Conservation (phyloP, 2,329 filamentous ascomycete species). For the Diaporthe destruens region DNA sequence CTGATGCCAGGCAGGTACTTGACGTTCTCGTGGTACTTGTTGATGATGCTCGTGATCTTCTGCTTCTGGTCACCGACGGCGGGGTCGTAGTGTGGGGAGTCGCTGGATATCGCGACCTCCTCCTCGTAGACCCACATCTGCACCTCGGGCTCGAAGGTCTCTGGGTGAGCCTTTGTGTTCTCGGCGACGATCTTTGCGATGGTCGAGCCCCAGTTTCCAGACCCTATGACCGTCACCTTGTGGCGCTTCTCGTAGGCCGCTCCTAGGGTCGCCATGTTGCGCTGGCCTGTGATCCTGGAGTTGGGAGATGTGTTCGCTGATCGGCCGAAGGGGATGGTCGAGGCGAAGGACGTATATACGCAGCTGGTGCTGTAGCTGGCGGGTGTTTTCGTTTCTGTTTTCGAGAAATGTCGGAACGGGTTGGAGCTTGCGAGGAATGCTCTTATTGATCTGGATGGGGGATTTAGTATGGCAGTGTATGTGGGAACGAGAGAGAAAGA, state of each 20-base stretch:
- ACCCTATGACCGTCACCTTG: slow-evolving; percentile 94
- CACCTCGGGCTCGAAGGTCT: slow-evolving; percentile 88
- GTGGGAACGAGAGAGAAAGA: slow-evolving; percentile 9
- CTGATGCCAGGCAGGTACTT: slow-evolving; percentile 95
- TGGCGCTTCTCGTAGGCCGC: slow-evolving; percentile 77
- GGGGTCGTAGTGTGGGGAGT: slow-evolving; percentile 79
- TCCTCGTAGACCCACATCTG: slow-evolving; percentile 99
- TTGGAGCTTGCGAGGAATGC: neutral
- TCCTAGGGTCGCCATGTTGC: slow-evolving; percentile 54
- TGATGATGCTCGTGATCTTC: slow-evolving; percentile 93
- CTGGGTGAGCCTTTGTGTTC: slow-evolving; percentile 82
- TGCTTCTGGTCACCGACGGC: slow-evolving; percentile 75
- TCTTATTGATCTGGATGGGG: neutral
- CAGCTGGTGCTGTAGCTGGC: neutral
- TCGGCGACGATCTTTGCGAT: slow-evolving; percentile 98
- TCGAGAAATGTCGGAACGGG: neutral
- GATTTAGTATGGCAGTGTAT: neutral
- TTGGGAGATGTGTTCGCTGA: neutral
- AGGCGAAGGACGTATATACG: neutral
- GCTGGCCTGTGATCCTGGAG: neutral
- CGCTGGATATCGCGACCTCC: slow-evolving; percentile 79
- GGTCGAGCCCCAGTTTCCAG: slow-evolving; percentile 98
- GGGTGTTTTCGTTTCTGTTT: no score
- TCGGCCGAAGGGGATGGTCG: neutral
- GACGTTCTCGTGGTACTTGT: slow-evolving; percentile 92